These are phyloP conservation scores for Ensete ventricosum DNA, from an alignment of 176 grass and related monocot genomes.

Conservation along the genomic window DNA sequence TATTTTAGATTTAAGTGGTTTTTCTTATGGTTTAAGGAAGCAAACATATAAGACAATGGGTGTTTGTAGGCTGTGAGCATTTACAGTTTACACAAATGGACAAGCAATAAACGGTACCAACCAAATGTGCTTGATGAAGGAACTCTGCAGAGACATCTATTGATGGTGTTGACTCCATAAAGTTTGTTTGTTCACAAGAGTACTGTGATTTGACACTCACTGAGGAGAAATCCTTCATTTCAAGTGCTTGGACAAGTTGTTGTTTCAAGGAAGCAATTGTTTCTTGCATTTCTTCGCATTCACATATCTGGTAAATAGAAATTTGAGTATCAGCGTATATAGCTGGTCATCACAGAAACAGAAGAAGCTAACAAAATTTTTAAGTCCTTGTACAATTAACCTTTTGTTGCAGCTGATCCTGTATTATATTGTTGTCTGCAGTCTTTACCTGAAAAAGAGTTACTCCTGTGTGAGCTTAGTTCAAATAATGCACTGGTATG, in stretches of 20 bases:
- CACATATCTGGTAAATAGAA: conserved; percentile 43
- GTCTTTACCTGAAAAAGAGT: conserved; percentile 71
- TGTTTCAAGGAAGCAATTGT: conserved; percentile 59
- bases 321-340: conserved; percentile 12
- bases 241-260: conserved; percentile 55
- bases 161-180: conserved; percentile 25
- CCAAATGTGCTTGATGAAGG: conserved; percentile 39
- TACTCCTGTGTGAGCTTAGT: conserved; percentile 6
- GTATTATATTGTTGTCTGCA: conserved; percentile 97
- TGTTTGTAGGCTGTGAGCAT: neutral
- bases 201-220: conserved; percentile 31
- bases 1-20: no score
- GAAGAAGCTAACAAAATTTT: neutral
- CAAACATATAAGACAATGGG: neutral
- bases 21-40: neutral
- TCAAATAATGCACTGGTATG: neutral
- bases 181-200: conserved; percentile 25
- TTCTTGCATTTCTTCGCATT: conserved; percentile 70
- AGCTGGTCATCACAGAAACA: neutral
- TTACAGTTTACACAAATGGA: neutral
- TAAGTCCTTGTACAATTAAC: conserved; percentile 21
- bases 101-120: conserved; percentile 24
- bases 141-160: conserved; percentile 36
- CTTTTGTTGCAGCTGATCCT: conserved; percentile 89
- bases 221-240: conserved; percentile 41